phyloP scores from a whole-genome alignment of 2,329 filamentous ascomycete genomes.

The Hypoxylon sp. region DNA sequence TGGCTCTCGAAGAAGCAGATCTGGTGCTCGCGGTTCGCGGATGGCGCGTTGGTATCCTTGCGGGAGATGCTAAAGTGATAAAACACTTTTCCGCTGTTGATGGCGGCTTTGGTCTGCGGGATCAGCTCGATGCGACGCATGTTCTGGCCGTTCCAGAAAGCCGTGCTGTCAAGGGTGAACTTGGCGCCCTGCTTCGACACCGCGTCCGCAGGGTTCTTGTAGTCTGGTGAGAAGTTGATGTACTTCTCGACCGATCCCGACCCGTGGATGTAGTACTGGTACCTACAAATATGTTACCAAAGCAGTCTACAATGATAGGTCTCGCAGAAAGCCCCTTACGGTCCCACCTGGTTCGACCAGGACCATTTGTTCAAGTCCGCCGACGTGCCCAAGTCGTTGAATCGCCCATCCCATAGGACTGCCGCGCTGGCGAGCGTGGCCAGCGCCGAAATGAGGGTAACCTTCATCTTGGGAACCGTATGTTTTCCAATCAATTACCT shows the following conservation, averaged over 20 bases:
- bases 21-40: conserved; percentile 75
- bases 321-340: conserved; percentile 43
- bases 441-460: conserved; percentile 37
- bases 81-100: conserved; percentile 74
- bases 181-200: conserved; percentile 74
- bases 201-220: conserved; percentile 75
- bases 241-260: conserved; percentile 67
- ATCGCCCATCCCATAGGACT: conserved; percentile 71
- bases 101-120: conserved; percentile 75
- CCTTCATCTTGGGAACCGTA: conserved; percentile 42
- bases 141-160: conserved; percentile 78
- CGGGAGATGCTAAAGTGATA: conserved; percentile 80
- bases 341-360: conserved; percentile 71
- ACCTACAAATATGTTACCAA: conserved; percentile 49
- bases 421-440: conserved; percentile 54
- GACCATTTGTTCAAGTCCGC: conserved; percentile 69
- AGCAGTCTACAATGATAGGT: neutral
- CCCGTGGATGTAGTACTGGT: conserved; percentile 84
- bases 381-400: conserved; percentile 65
- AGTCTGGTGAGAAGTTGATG: conserved; percentile 69
- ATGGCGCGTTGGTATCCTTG: conserved; percentile 69
- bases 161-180: conserved; percentile 73
- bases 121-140: conserved; percentile 83
- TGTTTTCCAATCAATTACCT: neutral
- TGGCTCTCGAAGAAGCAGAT: conserved; percentile 74